Evolutionary conservation across 257 asterid species (phyloP).

Genomic region (Nicotiana noctiflora): DNA sequence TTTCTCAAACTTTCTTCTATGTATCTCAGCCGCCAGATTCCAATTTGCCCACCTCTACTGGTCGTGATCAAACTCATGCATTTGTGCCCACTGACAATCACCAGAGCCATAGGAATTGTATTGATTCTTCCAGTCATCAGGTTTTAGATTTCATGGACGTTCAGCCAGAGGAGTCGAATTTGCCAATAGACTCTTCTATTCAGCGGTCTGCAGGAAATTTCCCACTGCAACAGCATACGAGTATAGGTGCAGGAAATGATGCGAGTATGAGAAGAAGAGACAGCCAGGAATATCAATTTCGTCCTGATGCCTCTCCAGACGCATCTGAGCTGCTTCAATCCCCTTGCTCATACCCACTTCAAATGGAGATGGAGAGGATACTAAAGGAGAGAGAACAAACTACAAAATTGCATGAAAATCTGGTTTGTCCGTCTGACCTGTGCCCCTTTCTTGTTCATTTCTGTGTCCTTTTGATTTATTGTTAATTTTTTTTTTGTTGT

Average conservation of each 20-base stretch:
- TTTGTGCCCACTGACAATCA: background rate
- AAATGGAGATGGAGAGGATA: conserved; percentile 34
- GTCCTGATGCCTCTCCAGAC: conserved; percentile 14
- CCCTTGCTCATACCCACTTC: conserved; percentile 23
- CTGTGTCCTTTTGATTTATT: background rate
- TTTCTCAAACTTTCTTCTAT: background rate
- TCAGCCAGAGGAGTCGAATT: background rate
- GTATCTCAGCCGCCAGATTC: conserved; percentile 3
- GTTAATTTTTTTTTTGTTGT: background rate
- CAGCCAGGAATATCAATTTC: conserved; percentile 1
- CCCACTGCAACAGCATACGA: background rate
- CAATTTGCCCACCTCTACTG: background rate
- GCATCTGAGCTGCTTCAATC: conserved; percentile 16
- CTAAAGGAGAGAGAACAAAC: conserved; percentile 29
- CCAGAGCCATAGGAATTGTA: background rate
- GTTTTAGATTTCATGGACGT: background rate
- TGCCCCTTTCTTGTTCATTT: background rate
- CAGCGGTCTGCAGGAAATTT: conserved; percentile 6
- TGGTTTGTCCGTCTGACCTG: conserved; percentile 28
- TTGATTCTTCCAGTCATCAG: background rate
- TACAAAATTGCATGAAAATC: conserved; percentile 30
- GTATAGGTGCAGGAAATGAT: background rate
- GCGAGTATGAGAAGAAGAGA: conserved; percentile 5
- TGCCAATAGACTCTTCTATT: conserved; percentile 9
- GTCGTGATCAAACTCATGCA: background rate